A percentile compares a stretch with the other conserved stretches of the same genome.
Evolutionary conservation across 768 basidiomycete species (phyloP).

Genomic region (Epithele typhae): DNA sequence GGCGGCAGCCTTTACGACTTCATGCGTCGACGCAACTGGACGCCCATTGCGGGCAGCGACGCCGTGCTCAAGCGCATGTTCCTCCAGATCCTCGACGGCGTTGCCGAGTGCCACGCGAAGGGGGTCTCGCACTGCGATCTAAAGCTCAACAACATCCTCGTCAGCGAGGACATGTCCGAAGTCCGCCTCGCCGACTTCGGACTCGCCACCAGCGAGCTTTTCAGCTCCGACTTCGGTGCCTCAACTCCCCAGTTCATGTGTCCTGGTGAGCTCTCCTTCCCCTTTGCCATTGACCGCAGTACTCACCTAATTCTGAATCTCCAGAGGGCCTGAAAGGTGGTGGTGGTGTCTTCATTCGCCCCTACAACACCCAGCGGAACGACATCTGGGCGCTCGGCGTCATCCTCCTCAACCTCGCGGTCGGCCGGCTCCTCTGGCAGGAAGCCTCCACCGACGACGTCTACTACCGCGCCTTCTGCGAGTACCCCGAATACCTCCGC

Average conservation of each 20-base stretch:
- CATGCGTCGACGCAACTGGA: constrained; percentile 33
- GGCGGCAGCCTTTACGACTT: constrained; percentile 45
- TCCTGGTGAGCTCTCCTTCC: constrained; percentile 15
- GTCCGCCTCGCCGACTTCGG: constrained; percentile 46
- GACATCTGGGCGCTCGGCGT: constrained; percentile 77
- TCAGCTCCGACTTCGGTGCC: constrained; percentile 16
- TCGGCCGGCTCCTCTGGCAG: constrained; percentile 53
- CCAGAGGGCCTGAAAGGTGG: constrained; percentile 37
- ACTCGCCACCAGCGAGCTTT: constrained; percentile 18
- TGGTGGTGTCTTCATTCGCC: constrained; percentile 38
- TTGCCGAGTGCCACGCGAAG: constrained; percentile 44
- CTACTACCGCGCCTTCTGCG: constrained; percentile 42
- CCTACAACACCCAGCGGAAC: constrained; percentile 59
- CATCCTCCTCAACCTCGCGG: constrained; percentile 80
- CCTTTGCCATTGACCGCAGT: neutral
- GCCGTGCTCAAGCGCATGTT: constrained; percentile 26
- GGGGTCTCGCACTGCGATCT: constrained; percentile 92
- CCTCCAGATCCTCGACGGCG: constrained; percentile 49
- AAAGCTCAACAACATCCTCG: constrained; percentile 97
- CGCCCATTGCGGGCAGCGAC: constrained; percentile 29
- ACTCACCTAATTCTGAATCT: constrained; percentile 26
- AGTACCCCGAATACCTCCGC: constrained; percentile 53
- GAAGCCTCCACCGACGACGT: constrained; percentile 44
- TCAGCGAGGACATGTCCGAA: constrained; percentile 34
- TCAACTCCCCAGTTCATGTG: constrained; percentile 21